Percentiles rank a stretch among this genome's conserved stretches.
Evolutionary conservation across 495 filamentous ascomycete genomes (phyloP).

Genomic region (Xylona heveae): DNA sequence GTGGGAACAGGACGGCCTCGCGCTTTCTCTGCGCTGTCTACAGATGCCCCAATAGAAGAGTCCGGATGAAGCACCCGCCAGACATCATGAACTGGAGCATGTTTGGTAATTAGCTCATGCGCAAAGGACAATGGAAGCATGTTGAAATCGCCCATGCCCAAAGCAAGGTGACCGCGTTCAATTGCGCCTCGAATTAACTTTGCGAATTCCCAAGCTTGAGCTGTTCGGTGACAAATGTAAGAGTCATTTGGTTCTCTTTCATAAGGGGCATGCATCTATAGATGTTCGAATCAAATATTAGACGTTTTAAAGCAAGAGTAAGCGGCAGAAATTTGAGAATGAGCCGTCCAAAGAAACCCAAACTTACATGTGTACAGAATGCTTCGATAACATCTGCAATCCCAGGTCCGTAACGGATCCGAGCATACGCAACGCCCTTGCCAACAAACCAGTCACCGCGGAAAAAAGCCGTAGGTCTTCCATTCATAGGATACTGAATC

Average conservation of each 20-base stretch:
- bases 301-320: constrained; percentile 1
- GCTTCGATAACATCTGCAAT: constrained; percentile 60
- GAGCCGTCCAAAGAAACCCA: background rate
- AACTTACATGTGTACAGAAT: constrained; percentile 65
- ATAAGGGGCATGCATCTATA: constrained; percentile 69
- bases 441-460: constrained; percentile 90
- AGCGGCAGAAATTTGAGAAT: background rate
- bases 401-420: constrained; percentile 48
- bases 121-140: constrained; percentile 75
- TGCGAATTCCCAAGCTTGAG: constrained; percentile 94
- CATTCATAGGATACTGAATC: constrained; percentile 77
- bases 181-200: constrained; percentile 73
- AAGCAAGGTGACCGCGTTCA: constrained; percentile 64
- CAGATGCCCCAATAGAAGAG: constrained; percentile 48
- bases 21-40: constrained; percentile 38
- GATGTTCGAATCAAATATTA: constrained; percentile 6
- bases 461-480: constrained; percentile 80
- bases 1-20: constrained; percentile 36
- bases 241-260: constrained; percentile 59
- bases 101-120: constrained; percentile 61
- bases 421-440: constrained; percentile 78
- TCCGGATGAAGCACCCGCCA: constrained; percentile 70
- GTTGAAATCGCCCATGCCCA: constrained; percentile 87
- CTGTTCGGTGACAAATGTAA: constrained; percentile 73
- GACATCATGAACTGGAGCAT: constrained; percentile 57